Evolutionary conservation across 129 eudicot species (phyloP), one percentile per base, ranked within the genome.

Genomic region (Smallanthus sonchifolius): DNA sequence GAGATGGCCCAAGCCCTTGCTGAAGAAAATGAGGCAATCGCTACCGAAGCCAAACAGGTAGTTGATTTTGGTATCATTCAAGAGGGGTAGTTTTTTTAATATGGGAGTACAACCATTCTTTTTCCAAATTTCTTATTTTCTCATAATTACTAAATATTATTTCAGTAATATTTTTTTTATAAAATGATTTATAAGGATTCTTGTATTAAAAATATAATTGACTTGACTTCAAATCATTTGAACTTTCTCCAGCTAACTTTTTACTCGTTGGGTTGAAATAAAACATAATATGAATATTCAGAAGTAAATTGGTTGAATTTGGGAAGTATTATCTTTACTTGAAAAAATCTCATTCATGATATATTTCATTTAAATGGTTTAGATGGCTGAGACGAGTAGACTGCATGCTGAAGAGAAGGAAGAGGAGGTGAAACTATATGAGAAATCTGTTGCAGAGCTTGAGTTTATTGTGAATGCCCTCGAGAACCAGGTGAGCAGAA

Each of bases 31-130:
- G 96, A 85, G 79, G 96, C 90, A 60, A 82, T 85, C 55, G 89
- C 94, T 63, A 70, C 72, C 6, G 99, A 91, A 85, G 88, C 97
- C 63, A 83, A 74, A 85, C 88, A 95, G 96, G 99, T 95, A 79
- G 83, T 88, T 87, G 67, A 32, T 43, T 51, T 28, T 36, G 15
- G 37, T 40, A 42, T 19, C 35, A 16, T 62, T 7, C 24, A 51
- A 51, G 14, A 51, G 2, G 57, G 28, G 24, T 51, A 51, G 57
- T 20, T 56, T 20, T 24, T 24, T 28, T 10, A 56, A 56, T 60
- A 60, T 28, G 42, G 19, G 40, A 15, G 15, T 24, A 2, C 11
- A 30, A 32, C 24, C 14, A 56, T 8, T 56, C 6, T 11, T 57
- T 57, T 20, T 2, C 49, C 2, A 44, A 2, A 3, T 3, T 39